Base-by-base conservation (phyloP, 2,329 filamentous ascomycete species). In the Pseudocercospora fijiensis region DNA sequence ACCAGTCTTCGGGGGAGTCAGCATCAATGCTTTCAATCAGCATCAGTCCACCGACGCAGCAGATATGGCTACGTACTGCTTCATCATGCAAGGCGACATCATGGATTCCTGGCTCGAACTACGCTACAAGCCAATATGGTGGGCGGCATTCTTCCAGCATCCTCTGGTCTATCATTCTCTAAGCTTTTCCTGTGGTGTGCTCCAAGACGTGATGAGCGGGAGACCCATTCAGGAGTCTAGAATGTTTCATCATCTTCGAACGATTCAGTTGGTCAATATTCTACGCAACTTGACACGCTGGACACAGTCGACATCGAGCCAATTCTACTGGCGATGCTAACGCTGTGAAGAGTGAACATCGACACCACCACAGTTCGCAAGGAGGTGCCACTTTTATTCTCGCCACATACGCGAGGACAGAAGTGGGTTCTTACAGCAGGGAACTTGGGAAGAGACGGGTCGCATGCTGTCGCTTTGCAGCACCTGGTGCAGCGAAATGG, bases 271-370 rank as follows among this genome's bases (percentile, higher is more conserved):
- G 10, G 61, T 66, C 8, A 65, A 63, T 26, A n/a, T n/a, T n/a
- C n/a, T n/a, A 26, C 58, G 28, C 56, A 58, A n/a, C 58, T 63
- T 16, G 58, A 51, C n/a, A 43, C 57, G 22, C 22, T 66, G 20
- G 55, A 58, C 18, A 53, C 52, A 5, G 45, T 59, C 3, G 64
- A 66, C 37, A 59, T 58, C 4, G 64, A 66, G 30, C 64, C 64
- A 11, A 58, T 66, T 53, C 22, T 66, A n/a, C 11, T 66, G 33
- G 64, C 64, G 3, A 66, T 66, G 18, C 37, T 59, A 2, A 63
- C 60, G 16, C 37, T 61, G 7, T 66, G 64, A 60, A 57, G 64
- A 13, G 58, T 66, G 43, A 63, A 63, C n/a, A 37, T 53, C 16
- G 64, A 63, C 16, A 51, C 37, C 27, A n/a, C 57, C 22, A 41